Conservation (phyloP, 2,329 filamentous ascomycete species). For the Teratosphaeria viscida region DNA sequence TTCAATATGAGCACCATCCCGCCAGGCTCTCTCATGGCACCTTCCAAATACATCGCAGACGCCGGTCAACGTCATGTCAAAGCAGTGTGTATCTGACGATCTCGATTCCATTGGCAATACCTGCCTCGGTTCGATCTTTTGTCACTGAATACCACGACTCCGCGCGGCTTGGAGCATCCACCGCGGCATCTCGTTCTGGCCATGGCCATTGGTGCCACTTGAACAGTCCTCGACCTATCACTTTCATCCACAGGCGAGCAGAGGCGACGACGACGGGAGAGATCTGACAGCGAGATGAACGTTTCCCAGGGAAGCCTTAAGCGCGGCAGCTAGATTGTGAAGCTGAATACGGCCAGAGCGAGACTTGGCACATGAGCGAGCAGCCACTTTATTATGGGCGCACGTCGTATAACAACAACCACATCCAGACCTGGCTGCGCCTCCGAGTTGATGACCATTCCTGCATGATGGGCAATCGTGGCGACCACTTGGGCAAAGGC, state of each 20-base stretch:
- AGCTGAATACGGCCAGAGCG: not conserved
- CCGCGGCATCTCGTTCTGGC: not conserved
- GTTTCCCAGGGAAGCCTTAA: not conserved
- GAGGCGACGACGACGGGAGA: not conserved
- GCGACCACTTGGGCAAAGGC: not conserved
- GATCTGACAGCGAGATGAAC: not conserved
- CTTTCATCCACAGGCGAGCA: not conserved
- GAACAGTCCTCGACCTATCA: not conserved
- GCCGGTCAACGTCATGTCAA: not conserved
- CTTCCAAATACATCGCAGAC: not conserved
- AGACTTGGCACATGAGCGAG: not conserved
- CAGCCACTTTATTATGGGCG: not conserved
- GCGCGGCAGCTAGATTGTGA: not conserved
- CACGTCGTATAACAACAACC: not conserved
- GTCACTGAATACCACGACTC: not conserved
- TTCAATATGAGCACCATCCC: not conserved
- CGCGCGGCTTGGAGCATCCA: not conserved
- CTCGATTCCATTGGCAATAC: not conserved
- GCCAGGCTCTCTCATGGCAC: not conserved
- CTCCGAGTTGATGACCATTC: not conserved
- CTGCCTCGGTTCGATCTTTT: not conserved
- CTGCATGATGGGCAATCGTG: not conserved
- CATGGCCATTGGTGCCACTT: not conserved
- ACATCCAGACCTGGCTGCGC: not conserved
- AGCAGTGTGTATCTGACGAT: not conserved